Evolutionary conservation across 2,329 filamentous ascomycete species (phyloP).

Genomic region (Paraphoma sp.): DNA sequence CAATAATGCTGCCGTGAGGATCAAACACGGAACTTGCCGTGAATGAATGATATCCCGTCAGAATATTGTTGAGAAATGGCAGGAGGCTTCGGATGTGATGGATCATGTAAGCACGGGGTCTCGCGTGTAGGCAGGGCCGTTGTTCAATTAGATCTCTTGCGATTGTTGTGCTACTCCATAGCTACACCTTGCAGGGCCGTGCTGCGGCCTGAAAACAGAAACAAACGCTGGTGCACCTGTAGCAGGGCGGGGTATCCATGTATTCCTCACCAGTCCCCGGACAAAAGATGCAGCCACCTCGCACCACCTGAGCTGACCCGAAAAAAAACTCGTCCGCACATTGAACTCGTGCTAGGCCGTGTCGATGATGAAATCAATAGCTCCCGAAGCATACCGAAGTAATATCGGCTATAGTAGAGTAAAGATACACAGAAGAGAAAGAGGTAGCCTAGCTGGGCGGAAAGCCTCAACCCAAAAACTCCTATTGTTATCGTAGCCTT

Average conservation of each 20-base stretch:
- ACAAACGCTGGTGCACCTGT: constrained; percentile 32
- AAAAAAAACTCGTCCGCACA: constrained; percentile 10
- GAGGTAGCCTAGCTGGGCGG: constrained; percentile 11
- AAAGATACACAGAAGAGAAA: constrained; percentile 24
- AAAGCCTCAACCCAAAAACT: constrained; percentile 15
- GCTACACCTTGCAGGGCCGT: neutral
- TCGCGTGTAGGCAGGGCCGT: neutral
- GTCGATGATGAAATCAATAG: neutral
- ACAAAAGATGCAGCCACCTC: constrained; percentile 13
- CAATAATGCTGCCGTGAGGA: no score
- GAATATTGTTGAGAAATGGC: no score
- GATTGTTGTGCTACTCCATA: neutral
- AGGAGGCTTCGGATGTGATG: no score
- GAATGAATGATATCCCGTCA: no score
- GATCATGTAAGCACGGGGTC: neutral
- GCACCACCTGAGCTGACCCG: constrained; percentile 2
- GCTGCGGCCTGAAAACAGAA: neutral
- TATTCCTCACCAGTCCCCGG: constrained; percentile 24
- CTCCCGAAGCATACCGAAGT: neutral
- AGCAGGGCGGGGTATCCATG: constrained; percentile 42
- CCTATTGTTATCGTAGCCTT: constrained; percentile 44
- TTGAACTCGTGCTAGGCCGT: neutral
- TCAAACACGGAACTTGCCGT: no score
- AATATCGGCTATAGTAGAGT: neutral
- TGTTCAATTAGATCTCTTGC: neutral